Conservation (phyloP, 2,329 filamentous ascomycete genomes). For the Paramyrothecium sp. region DNA sequence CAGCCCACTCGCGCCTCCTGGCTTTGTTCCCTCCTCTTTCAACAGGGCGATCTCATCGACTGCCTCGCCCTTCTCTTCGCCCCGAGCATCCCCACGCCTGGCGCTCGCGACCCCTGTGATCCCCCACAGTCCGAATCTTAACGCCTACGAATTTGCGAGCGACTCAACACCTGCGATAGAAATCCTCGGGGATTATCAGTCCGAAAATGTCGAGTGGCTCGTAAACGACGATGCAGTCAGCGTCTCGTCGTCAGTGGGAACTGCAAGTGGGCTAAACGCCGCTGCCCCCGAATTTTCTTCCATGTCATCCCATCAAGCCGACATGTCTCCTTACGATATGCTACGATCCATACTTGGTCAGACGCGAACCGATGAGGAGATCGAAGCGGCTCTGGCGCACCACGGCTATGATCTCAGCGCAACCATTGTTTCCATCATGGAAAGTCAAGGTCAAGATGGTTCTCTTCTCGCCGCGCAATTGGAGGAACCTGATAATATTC, state of each 20-base stretch:
- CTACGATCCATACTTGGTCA: constrained; percentile 91
- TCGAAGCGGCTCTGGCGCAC: constrained; percentile 82
- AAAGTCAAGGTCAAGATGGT: constrained; percentile 53
- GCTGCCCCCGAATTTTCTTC: constrained; percentile 76
- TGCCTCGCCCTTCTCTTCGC: constrained; percentile 90
- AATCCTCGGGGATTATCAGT: constrained; percentile 86
- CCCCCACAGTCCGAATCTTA: constrained; percentile 89
- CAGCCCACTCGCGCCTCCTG: constrained; percentile 80
- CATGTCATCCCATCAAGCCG: constrained; percentile 63
- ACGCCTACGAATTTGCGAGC: constrained; percentile 90
- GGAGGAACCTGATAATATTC: constrained; percentile 62
- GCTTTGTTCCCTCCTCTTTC: constrained; percentile 77
- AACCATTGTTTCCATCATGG: constrained; percentile 87
- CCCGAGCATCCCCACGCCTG: constrained; percentile 86
- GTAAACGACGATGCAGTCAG: constrained; percentile 85
- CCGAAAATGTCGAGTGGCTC: constrained; percentile 95
- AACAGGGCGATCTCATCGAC: constrained; percentile 71
- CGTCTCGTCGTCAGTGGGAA: constrained; percentile 70
- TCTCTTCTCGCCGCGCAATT: constrained; percentile 29
- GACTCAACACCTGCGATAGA: constrained; percentile 79
- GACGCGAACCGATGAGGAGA: constrained; percentile 87
- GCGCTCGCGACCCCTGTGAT: constrained; percentile 87
- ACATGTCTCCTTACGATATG: constrained; percentile 99
- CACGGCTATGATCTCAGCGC: constrained; percentile 93
- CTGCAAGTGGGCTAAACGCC: constrained; percentile 70